Evolutionary conservation across 2,329 filamentous ascomycete species (phyloP).

Genomic region (Cladophialophora carrionii): DNA sequence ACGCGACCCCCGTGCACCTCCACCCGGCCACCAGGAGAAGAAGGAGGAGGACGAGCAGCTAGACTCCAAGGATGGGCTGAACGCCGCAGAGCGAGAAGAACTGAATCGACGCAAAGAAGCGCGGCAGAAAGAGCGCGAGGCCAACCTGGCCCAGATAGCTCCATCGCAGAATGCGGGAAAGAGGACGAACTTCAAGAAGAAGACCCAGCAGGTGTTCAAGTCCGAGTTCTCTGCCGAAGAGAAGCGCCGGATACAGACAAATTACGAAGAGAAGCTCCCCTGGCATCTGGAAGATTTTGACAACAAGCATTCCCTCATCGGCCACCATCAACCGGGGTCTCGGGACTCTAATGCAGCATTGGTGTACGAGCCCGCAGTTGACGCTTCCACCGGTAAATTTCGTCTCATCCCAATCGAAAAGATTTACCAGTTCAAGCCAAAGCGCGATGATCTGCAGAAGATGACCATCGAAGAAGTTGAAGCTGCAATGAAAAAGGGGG

Average conservation of each 20-base stretch:
- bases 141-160: slow-evolving; percentile 90
- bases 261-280: slow-evolving; percentile 92
- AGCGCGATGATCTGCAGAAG: slow-evolving; percentile 75
- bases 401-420: slow-evolving; percentile 87
- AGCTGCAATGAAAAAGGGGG: slow-evolving; percentile 76
- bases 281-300: slow-evolving; percentile 98
- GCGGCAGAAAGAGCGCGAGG: slow-evolving; percentile 80
- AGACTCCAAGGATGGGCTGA: slow-evolving; percentile 66
- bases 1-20: slow-evolving; percentile 75
- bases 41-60: slow-evolving; percentile 47
- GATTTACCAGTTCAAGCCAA: slow-evolving; percentile 85
- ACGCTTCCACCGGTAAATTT: slow-evolving; percentile 64
- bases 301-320: slow-evolving; percentile 91
- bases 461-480: slow-evolving; percentile 85
- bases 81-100: slow-evolving; percentile 49
- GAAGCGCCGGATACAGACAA: slow-evolving; percentile 64
- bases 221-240: slow-evolving; percentile 71
- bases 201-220: slow-evolving; percentile 81
- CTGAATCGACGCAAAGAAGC: slow-evolving; percentile 59
- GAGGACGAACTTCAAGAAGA: slow-evolving; percentile 71
- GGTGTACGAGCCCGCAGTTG: slow-evolving; percentile 64
- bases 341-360: slow-evolving; percentile 81
- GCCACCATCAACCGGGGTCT: slow-evolving; percentile 84
- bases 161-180: slow-evolving; percentile 72
- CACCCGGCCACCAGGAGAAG: slow-evolving; percentile 48